A percentile compares a stretch with the other conserved stretches of the same genome.
These are phyloP conservation scores for Thermomyces lanuginosus DNA, from an alignment of 2,329 filamentous ascomycete species.

Conservation along the genomic window DNA sequence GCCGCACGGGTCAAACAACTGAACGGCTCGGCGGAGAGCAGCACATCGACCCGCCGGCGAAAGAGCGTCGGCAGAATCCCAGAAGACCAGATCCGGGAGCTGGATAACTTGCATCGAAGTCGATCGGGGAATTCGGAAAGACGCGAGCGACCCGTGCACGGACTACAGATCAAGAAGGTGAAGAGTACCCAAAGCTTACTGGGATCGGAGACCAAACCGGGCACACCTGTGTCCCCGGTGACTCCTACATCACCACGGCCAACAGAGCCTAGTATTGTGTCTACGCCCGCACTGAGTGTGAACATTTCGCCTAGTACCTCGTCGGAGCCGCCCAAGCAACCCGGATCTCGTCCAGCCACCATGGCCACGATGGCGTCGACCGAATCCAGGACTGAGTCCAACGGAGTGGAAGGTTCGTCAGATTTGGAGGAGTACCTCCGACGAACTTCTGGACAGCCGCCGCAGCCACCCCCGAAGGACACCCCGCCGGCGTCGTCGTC, in stretches of 20 bases:
- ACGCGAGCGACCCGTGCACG: slow-evolving; percentile 22
- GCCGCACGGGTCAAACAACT: slow-evolving; percentile 28
- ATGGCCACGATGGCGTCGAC: slow-evolving; percentile 8
- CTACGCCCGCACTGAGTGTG: too few species aligned
- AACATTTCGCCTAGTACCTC: too few species aligned
- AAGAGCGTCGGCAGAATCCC: slow-evolving; percentile 23
- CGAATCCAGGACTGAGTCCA: slow-evolving; percentile 10
- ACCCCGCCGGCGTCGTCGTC: slow-evolving; percentile 17
- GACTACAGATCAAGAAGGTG: slow-evolving; percentile 7
- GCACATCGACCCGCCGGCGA: slow-evolving; percentile 10
- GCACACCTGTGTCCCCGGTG: slow-evolving; percentile 1
- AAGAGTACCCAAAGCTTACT: slow-evolving; percentile 10
- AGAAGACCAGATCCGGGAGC: slow-evolving; percentile 24
- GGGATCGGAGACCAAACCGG: slow-evolving; percentile 6
- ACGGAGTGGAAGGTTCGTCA: slow-evolving; percentile 15
- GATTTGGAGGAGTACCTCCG: slow-evolving; percentile 29
- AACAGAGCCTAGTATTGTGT: too few species aligned
- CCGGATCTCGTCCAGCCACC: too few species aligned
- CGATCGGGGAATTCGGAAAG: slow-evolving; percentile 23
- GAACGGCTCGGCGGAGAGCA: slow-evolving; percentile 19
- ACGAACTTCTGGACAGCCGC: slow-evolving; percentile 16
- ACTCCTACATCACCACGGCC: too few species aligned
- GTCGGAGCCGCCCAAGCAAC: too few species aligned
- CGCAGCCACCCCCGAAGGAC: slow-evolving; percentile 22
- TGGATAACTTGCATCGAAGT: slow-evolving; percentile 24